Evolutionary conservation across 129 eudicot species (phyloP).

Genomic region (Lonicera japonica): DNA sequence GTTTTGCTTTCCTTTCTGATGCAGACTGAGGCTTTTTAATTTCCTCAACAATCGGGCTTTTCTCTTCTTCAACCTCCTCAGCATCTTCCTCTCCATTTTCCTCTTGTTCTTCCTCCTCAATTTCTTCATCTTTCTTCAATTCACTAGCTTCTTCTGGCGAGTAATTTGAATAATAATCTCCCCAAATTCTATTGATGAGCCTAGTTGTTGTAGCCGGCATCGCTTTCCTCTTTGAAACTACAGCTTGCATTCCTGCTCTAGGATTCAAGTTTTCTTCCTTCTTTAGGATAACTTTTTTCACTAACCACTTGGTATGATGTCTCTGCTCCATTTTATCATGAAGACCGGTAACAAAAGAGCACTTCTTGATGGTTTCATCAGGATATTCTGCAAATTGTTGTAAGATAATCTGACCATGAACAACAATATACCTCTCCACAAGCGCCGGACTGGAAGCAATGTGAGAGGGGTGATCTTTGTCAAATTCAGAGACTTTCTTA

Average conservation of each 20-base stretch:
- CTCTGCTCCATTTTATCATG: slow-evolving; percentile 71
- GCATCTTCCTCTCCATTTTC: slow-evolving; percentile 59
- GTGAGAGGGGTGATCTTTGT: slow-evolving; percentile 68
- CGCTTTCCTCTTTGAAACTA: slow-evolving; percentile 29
- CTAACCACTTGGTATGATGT: slow-evolving; percentile 91
- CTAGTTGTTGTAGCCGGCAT: slow-evolving; percentile 61
- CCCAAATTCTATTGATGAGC: slow-evolving; percentile 88
- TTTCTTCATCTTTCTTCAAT: slow-evolving; percentile 51
- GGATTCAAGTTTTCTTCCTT: slow-evolving; percentile 32
- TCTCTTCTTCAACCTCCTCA: slow-evolving; percentile 15
- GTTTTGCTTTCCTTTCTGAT: slow-evolving; percentile 14
- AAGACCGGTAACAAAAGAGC: slow-evolving; percentile 71
- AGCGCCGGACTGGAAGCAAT: slow-evolving; percentile 58
- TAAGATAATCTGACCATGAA: slow-evolving; percentile 88
- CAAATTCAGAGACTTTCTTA: slow-evolving; percentile 63
- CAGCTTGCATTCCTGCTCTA: slow-evolving; percentile 24
- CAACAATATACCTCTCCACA: slow-evolving; percentile 81
- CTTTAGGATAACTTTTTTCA: slow-evolving; percentile 53
- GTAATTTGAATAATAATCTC: slow-evolving; percentile 82
- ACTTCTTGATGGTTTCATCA: slow-evolving; percentile 63
- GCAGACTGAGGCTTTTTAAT: slow-evolving; percentile 11
- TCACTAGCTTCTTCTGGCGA: slow-evolving; percentile 70
- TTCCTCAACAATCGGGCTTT: slow-evolving; percentile 5
- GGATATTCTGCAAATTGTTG: slow-evolving; percentile 91
- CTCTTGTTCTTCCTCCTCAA: slow-evolving; percentile 51